A percentile compares a stretch with the other conserved stretches of the same genome.
phyloP scores from a whole-genome alignment of 2,329 filamentous ascomycete genomes.

The Grosmannia clavigera region DNA sequence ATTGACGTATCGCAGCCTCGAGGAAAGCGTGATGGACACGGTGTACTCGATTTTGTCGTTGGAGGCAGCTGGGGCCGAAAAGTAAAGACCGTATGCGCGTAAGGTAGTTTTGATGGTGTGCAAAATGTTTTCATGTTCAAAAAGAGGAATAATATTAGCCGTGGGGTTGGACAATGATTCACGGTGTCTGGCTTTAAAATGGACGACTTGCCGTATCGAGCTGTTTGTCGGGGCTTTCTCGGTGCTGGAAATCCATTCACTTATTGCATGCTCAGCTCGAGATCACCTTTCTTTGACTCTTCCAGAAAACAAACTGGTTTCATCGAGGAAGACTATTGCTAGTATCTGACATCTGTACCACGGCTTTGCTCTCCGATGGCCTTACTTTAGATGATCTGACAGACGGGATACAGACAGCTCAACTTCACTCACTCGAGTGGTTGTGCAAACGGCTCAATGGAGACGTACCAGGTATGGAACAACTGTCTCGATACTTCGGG shows the following conservation, averaged over 20 bases:
- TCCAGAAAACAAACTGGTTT: not conserved
- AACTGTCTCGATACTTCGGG: not conserved
- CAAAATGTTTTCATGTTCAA: not conserved
- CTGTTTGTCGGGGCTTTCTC: not conserved
- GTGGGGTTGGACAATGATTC: not conserved
- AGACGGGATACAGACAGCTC: not conserved
- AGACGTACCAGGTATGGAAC: not conserved
- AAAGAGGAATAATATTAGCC: not conserved
- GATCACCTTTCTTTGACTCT: not conserved
- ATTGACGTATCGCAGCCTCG: slow-evolving; percentile 43
- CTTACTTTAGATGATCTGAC: not conserved
- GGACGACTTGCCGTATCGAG: not conserved
- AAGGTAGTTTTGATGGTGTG: not conserved
- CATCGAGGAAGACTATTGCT: no score
- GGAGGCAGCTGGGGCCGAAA: not conserved
- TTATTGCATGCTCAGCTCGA: not conserved
- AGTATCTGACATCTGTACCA: no score
- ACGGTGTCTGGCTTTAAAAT: not conserved
- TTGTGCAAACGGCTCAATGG: not conserved
- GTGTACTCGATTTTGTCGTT: slow-evolving; percentile 28
- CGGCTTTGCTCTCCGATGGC: not conserved
- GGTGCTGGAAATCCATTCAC: not conserved
- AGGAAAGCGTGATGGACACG: slow-evolving; percentile 48
- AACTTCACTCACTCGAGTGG: not conserved
- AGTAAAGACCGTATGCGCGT: not conserved